Conservation (phyloP, 1,139 yeast species). For the Sugiyamaella xylanicola region DNA sequence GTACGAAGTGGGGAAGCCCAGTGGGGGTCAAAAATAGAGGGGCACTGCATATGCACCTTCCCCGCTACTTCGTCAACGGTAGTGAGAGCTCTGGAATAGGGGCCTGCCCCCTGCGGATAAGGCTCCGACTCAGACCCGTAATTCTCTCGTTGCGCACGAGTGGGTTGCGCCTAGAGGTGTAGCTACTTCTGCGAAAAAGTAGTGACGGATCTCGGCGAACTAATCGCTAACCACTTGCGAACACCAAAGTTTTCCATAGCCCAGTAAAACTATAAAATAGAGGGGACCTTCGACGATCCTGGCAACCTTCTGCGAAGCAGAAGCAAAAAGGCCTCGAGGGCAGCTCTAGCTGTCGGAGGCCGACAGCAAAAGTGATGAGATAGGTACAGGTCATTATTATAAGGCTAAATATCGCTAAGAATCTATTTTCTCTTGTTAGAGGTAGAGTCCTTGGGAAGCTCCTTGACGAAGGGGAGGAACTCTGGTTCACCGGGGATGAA, state of each 20-base stretch:
- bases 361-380: neutral
- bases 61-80: neutral
- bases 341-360: neutral
- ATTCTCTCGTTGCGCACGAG: neutral
- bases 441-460: conserved; percentile 91
- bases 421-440: conserved; percentile 63
- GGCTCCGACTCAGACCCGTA: neutral
- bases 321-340: neutral
- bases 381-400: neutral
- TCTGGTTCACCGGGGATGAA: conserved; percentile 99
- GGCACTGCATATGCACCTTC: neutral
- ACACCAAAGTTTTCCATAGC: no score
- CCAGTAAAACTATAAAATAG: no score
- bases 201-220: no score
- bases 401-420: neutral
- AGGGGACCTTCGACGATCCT: no score
- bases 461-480: conserved; percentile 86
- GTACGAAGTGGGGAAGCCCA: neutral
- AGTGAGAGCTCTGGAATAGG: no score
- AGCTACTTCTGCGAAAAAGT: neutral
- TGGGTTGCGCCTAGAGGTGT: neutral
- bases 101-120: neutral
- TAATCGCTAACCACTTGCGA: no score
- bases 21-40: neutral
- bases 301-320: neutral